Evolutionary conservation across 805 yeast genomes (phyloP).

Genomic region (Metschnikowia koreensis): DNA sequence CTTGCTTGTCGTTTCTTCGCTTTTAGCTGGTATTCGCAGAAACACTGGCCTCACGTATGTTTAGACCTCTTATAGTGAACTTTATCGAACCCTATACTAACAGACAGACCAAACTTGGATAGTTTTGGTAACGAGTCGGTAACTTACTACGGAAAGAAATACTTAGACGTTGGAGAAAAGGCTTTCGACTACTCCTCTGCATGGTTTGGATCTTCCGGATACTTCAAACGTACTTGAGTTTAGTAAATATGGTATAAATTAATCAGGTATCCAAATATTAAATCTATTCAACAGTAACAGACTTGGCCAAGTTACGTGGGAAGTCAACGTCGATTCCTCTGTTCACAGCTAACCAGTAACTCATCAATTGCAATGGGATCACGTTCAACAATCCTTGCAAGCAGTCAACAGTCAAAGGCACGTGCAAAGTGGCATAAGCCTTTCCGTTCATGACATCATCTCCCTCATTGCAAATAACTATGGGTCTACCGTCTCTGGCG

Average conservation of each 20-base stretch:
- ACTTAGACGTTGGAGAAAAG: constrained; percentile 83
- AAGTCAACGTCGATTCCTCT: constrained; percentile 97
- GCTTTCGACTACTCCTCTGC: constrained; percentile 71
- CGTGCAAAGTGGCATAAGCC: constrained; percentile 72
- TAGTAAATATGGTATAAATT: constrained; percentile 7
- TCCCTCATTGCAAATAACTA: constrained; percentile 82
- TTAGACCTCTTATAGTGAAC: constrained; percentile 10
- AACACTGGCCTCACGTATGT: constrained; percentile 58
- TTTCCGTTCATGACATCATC: constrained; percentile 62
- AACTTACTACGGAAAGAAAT: constrained; percentile 55
- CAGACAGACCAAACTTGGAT: constrained; percentile 46
- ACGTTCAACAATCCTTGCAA: constrained; percentile 94
- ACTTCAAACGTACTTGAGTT: constrained; percentile 59
- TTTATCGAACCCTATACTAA: constrained; percentile 4
- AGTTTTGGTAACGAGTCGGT: constrained; percentile 43
- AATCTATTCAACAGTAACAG: constrained; percentile 88
- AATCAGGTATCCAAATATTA: constrained; percentile 1
- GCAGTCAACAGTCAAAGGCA: constrained; percentile 95
- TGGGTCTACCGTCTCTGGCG: constrained; percentile 97
- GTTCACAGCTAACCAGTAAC: constrained; percentile 94
- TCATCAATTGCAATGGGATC: constrained; percentile 90
- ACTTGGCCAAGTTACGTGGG: constrained; percentile 97
- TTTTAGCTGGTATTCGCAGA: constrained; percentile 52
- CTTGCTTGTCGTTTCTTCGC: constrained; percentile 58
- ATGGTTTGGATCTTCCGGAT: constrained; percentile 66